Evolutionary conservation across 768 basidiomycete species (phyloP).

Genomic region (Gloeopeniophorella convolvens): DNA sequence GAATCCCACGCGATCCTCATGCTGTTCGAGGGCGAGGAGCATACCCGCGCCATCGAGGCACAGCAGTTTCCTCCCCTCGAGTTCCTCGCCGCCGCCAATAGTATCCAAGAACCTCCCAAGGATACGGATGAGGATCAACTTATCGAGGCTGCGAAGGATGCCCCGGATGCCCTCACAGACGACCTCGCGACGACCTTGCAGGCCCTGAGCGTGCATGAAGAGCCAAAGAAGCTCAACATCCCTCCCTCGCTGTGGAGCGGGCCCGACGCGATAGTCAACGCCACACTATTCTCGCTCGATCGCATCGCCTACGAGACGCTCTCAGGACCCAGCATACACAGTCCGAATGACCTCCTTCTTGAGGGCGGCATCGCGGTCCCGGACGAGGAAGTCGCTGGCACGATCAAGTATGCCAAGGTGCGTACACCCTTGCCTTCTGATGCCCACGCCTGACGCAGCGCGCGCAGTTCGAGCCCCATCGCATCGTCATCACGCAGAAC

Average conservation of each 20-base stretch:
- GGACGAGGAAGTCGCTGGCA: constrained; percentile 43
- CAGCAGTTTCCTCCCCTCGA: constrained; percentile 66
- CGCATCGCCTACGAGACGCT: constrained; percentile 42
- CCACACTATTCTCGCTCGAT: constrained; percentile 41
- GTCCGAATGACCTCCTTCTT: constrained; percentile 26
- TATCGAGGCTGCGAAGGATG: neutral
- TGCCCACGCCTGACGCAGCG: neutral
- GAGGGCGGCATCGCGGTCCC: constrained; percentile 49
- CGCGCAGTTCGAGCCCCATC: constrained; percentile 50
- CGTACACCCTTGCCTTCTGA: constrained; percentile 12
- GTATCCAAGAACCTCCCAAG: neutral
- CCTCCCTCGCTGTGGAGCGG: constrained; percentile 35
- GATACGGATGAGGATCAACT: neutral
- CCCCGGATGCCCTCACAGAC: constrained; percentile 25
- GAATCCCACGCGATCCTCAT: constrained; percentile 66
- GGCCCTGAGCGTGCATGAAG: constrained; percentile 32
- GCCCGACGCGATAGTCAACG: constrained; percentile 35
- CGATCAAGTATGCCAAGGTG: constrained; percentile 53
- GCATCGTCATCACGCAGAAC: constrained; percentile 59
- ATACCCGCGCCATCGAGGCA: constrained; percentile 49
- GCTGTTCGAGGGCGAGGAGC: constrained; percentile 44
- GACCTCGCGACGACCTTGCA: constrained; percentile 39
- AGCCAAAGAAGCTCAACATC: constrained; percentile 32
- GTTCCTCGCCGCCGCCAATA: constrained; percentile 23
- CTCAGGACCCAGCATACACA: constrained; percentile 20